Conservation (phyloP, 257 asterid species). For the Craterostigma plantagineum region DNA sequence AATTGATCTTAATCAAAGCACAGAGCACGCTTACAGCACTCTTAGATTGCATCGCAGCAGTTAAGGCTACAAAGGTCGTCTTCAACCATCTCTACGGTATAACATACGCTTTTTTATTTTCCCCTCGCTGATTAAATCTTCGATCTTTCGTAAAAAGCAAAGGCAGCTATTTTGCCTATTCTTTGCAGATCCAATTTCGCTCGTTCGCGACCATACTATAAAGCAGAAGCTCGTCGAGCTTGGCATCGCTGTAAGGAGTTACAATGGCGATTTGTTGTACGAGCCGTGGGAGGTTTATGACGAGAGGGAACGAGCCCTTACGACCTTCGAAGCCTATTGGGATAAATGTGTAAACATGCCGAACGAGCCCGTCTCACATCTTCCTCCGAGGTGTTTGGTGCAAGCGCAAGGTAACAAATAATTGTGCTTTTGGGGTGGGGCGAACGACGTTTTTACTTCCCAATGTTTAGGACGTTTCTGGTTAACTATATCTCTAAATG, state of each 20-base stretch:
- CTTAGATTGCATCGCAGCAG: conserved; percentile 35
- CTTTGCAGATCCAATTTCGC: conserved; percentile 61
- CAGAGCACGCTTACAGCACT: conserved; percentile 56
- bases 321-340: conserved; percentile 61
- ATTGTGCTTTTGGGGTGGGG: background rate
- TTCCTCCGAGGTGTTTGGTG: conserved; percentile 57
- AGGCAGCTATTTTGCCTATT: background rate
- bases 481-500: no score
- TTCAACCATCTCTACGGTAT: conserved; percentile 85
- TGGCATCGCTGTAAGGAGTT: conserved; percentile 57
- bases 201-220: conserved; percentile 80
- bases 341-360: conserved; percentile 43
- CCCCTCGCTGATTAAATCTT: background rate
- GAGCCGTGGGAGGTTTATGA: conserved; percentile 89
- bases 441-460: no score
- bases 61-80: conserved; percentile 66
- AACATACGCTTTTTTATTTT: conserved; percentile 2
- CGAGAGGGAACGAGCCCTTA: conserved; percentile 41
- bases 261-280: conserved; percentile 46
- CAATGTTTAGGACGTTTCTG: no score
- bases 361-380: conserved; percentile 38
- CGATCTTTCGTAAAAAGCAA: no score
- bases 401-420: conserved; percentile 32
- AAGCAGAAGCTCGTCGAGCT: conserved; percentile 57
- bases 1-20: conserved; percentile 47